Evolutionary conservation across 2,329 filamentous ascomycete genomes (phyloP).

Genomic region (Teratosphaeria pseudoeucalypti): DNA sequence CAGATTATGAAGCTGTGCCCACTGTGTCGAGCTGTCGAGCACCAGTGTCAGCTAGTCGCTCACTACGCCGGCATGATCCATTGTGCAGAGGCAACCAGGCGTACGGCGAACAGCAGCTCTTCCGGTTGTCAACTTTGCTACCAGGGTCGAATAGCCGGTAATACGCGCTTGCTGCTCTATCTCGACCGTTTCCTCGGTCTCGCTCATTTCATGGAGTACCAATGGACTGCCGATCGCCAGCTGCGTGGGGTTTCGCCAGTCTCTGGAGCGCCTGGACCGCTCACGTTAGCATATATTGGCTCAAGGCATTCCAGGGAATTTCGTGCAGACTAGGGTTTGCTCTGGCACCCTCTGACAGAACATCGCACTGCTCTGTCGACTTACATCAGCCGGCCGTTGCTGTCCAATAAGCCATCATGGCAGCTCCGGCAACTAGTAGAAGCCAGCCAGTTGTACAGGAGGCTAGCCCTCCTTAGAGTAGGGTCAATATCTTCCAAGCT

Average conservation of each 20-base stretch:
- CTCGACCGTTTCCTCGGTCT: constrained; percentile 36
- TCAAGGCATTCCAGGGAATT: background rate
- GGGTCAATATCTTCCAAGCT: constrained; percentile 13
- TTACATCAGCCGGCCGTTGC: constrained; percentile 49
- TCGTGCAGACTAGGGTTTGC: background rate
- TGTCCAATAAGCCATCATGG: constrained; percentile 54
- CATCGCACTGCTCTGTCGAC: background rate
- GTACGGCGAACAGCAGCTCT: constrained; percentile 8
- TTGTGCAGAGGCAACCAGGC: constrained; percentile 6
- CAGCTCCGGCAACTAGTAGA: constrained; percentile 44
- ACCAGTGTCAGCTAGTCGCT: constrained; percentile 30
- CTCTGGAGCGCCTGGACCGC: constrained; percentile 32
- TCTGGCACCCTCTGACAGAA: background rate
- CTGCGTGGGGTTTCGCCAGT: constrained; percentile 52
- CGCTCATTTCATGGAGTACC: constrained; percentile 55
- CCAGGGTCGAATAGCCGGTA: constrained; percentile 3
- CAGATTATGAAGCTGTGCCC: constrained; percentile 8
- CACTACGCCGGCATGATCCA: constrained; percentile 23
- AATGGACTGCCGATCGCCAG: constrained; percentile 48
- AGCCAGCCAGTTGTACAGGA: constrained; percentile 49
- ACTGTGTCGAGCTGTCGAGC: constrained; percentile 9
- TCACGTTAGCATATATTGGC: background rate
- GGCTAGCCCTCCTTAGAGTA: constrained; percentile 35
- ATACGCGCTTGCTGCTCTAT: constrained; percentile 5
- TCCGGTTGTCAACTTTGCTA: constrained; percentile 5